A percentile compares a stretch with the other conserved stretches of the same genome.
Conservation (phyloP, 371 early-diverging fungal species). For the Apophysomyces variabilis region DNA sequence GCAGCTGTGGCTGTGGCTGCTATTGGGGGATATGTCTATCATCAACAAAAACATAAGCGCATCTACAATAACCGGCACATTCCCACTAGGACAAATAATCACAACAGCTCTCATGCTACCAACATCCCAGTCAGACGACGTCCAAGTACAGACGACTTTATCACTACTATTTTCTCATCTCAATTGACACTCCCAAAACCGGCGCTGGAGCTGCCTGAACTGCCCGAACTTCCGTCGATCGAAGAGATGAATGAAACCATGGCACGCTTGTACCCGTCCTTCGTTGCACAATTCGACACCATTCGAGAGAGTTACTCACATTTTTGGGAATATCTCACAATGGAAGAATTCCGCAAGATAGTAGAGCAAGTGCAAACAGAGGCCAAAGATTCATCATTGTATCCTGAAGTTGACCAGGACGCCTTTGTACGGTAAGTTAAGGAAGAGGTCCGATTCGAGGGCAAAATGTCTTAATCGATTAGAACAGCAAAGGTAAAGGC, state of each 20-base stretch:
- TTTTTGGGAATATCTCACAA: constrained; percentile 20
- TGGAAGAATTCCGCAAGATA: constrained; percentile 26
- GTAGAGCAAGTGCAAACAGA: constrained; percentile 16
- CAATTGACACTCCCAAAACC: not conserved
- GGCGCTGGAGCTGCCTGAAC: constrained; percentile 18
- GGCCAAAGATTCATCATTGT: constrained; percentile 8
- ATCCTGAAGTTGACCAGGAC: constrained; percentile 27
- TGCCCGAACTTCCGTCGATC: constrained; percentile 17
- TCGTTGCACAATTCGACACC: constrained; percentile 18
- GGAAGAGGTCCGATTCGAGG: not conserved
- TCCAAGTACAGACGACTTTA: not conserved
- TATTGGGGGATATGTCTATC: not conserved
- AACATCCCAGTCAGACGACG: not conserved
- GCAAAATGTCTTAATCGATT: not conserved
- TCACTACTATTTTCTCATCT: constrained; percentile 6
- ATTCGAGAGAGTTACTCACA: constrained; percentile 19
- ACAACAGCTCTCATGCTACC: not conserved
- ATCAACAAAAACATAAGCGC: not conserved
- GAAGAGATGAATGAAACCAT: constrained; percentile 16
- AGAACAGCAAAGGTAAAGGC: constrained; percentile 22
- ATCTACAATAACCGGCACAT: not conserved
- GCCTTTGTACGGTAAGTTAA: constrained; percentile 27
- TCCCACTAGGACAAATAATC: not conserved
- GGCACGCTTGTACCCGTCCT: constrained; percentile 17
- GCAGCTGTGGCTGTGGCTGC: not conserved